Conservation (phyloP, 345 rosid species). For the Sonneratia caseolaris region DNA sequence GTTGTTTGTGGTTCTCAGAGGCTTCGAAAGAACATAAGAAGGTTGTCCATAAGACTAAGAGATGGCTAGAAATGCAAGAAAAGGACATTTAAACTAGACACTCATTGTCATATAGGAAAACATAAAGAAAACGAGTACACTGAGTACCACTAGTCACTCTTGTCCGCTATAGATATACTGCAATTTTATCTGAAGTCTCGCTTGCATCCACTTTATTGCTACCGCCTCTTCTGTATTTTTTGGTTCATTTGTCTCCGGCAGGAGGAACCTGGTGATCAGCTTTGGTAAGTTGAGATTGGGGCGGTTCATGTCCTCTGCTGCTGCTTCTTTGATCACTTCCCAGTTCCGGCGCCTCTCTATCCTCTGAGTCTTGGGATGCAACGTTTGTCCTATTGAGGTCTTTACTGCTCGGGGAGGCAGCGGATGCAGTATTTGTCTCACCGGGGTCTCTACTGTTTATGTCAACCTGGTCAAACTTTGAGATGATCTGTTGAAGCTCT, state of each 20-base stretch:
- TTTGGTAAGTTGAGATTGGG: neutral
- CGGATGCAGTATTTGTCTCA: neutral
- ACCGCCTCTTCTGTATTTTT: neutral
- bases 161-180: neutral
- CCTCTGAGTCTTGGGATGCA: neutral
- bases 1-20: too few relatives aligned
- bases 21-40: neutral
- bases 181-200: neutral
- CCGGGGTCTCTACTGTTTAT: neutral
- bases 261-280: neutral
- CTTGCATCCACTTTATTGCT: neutral
- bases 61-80: neutral
- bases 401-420: neutral
- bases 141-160: too few relatives aligned
- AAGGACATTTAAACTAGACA: neutral
- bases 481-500: constrained; percentile 52
- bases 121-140: neutral
- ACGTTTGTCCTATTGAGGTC: neutral
- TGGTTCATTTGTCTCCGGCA: neutral
- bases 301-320: neutral
- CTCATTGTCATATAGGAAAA: neutral
- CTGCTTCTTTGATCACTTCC: neutral
- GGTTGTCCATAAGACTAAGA: neutral
- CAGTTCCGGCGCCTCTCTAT: neutral
- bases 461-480: constrained; percentile 12